Conservation (phyloP, 176 grass and related monocot species). For the Tuctoria greenei region DNA sequence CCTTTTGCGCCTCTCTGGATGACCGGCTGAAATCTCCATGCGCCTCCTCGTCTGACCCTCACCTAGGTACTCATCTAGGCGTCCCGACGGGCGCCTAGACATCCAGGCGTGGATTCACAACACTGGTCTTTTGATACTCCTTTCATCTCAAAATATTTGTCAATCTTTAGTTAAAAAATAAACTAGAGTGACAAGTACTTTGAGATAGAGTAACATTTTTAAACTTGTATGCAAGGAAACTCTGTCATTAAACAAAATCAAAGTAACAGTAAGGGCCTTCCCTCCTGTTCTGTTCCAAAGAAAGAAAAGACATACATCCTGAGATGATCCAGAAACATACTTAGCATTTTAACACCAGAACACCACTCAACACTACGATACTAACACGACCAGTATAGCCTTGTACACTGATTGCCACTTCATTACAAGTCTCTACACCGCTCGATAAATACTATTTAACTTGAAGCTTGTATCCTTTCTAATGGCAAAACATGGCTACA, state of each 20-base stretch:
- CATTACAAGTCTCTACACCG: conserved; percentile 15
- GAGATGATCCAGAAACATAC: neutral
- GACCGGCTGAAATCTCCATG: too few relatives aligned
- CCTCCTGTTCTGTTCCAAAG: too few relatives aligned
- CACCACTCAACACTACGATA: neutral
- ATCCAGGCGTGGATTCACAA: too few relatives aligned
- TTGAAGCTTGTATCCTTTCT: neutral
- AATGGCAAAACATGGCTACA: conserved; percentile 11
- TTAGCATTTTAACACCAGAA: neutral
- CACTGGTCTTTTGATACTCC: too few relatives aligned
- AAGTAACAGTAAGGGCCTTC: neutral
- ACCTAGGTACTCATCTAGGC: too few relatives aligned
- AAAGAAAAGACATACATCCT: neutral
- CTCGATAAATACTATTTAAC: conserved; percentile 7
- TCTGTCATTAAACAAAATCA: neutral
- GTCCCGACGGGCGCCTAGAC: too few relatives aligned
- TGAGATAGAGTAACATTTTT: too few relatives aligned
- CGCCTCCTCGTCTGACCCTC: too few relatives aligned
- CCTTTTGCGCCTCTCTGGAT: too few relatives aligned
- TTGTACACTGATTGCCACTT: neutral
- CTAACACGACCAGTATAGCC: neutral
- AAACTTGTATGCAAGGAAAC: neutral
- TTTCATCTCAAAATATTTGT: too few relatives aligned
- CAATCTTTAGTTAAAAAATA: too few relatives aligned
- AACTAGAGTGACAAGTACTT: too few relatives aligned